A percentile compares a stretch with the other conserved stretches of the same genome.
phyloP scores from a whole-genome alignment of 805 yeast genomes.

The Barnettozyma botsteinii region DNA sequence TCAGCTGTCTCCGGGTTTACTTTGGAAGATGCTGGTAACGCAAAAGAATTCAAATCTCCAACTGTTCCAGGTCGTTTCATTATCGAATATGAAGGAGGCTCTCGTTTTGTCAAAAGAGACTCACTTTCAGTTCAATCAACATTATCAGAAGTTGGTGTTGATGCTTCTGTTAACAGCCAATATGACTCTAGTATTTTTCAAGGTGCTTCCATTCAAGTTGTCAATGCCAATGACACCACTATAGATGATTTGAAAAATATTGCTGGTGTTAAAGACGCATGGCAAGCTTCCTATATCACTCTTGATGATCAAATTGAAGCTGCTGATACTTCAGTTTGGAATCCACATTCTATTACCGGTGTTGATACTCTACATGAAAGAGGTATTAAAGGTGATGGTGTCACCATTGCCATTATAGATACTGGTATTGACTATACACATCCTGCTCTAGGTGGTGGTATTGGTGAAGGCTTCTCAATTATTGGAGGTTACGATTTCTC shows the following conservation, averaged over 20 bases:
- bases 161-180: slow-evolving; percentile 7
- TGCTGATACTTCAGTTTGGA: slow-evolving; percentile 3
- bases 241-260: slow-evolving; percentile 9
- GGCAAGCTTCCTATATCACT: slow-evolving; percentile 12
- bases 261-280: slow-evolving; percentile 11
- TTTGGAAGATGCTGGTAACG: not conserved
- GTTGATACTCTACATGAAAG: slow-evolving; percentile 5
- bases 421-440: slow-evolving; percentile 10
- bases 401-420: slow-evolving; percentile 9
- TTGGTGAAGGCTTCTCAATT: slow-evolving; percentile 10
- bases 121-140: slow-evolving; percentile 2
- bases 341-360: slow-evolving; percentile 9
- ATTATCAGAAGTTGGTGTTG: slow-evolving; percentile 6
- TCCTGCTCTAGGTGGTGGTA: slow-evolving; percentile 11
- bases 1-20: slow-evolving; percentile 1
- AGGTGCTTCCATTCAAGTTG: slow-evolving; percentile 12
- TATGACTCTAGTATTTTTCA: slow-evolving; percentile 12
- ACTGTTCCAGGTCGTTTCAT: slow-evolving; percentile 15
- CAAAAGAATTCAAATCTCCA: slow-evolving; percentile 1
- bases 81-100: slow-evolving; percentile 9
- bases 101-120: slow-evolving; percentile 8
- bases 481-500: slow-evolving; percentile 14
- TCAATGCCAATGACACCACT: slow-evolving; percentile 6
- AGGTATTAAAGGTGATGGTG: slow-evolving; percentile 8
- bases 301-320: slow-evolving; percentile 2